Percentiles rank a stretch among this genome's conserved stretches.
Conservation (phyloP, 345 rosid genomes). For the Iberis pinnata region DNA sequence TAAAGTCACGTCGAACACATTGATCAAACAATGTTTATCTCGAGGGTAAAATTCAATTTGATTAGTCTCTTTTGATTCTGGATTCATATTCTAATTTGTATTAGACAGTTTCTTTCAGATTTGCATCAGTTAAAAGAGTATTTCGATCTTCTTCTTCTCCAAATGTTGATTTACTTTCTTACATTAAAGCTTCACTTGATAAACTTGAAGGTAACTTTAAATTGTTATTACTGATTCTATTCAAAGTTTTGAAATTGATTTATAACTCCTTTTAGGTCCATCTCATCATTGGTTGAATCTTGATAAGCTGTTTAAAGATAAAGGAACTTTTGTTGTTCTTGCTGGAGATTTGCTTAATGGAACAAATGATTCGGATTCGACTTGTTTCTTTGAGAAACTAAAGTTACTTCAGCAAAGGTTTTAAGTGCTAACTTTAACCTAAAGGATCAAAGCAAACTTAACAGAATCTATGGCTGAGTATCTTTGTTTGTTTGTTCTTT, state of each 20-base stretch:
- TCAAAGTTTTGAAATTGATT: too few species aligned
- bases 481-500: slow-evolving; percentile 8
- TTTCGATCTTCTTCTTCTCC: slow-evolving; percentile 31
- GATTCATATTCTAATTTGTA: slow-evolving; percentile 33
- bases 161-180: slow-evolving; percentile 36
- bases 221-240: neutral
- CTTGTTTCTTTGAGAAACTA: slow-evolving; percentile 46
- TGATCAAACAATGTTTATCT: slow-evolving; percentile 21
- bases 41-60: slow-evolving; percentile 30
- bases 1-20: slow-evolving; percentile 8
- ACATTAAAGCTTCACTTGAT: slow-evolving; percentile 41
- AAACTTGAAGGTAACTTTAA: slow-evolving; percentile 53
- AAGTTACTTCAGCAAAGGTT: slow-evolving; percentile 78
- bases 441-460: slow-evolving; percentile 1
- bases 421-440: slow-evolving; percentile 8
- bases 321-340: slow-evolving; percentile 46
- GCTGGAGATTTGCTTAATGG: slow-evolving; percentile 42
- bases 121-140: slow-evolving; percentile 39
- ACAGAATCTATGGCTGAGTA: slow-evolving; percentile 4
- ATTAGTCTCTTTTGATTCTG: neutral
- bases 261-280: slow-evolving; percentile 38
- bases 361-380: slow-evolving; percentile 22
- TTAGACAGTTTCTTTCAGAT: slow-evolving; percentile 44
- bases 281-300: slow-evolving; percentile 73
- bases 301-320: slow-evolving; percentile 38